Conservation (phyloP, 371 early-diverging fungal genomes). For the Mucor ambiguus region DNA sequence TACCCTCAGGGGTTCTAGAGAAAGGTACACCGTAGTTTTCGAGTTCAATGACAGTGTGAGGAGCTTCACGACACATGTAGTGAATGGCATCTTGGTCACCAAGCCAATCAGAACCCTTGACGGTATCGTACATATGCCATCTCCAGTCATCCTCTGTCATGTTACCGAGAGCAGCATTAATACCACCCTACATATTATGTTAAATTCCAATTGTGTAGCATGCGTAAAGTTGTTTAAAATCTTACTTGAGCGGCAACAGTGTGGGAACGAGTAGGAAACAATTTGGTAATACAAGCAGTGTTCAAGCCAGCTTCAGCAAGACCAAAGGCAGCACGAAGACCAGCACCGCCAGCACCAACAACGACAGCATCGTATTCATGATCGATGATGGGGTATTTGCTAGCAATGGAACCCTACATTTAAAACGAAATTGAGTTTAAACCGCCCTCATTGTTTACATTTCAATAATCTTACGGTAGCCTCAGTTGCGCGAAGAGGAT, state of each 20-base stretch:
- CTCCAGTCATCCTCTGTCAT: slow-evolving; percentile 99
- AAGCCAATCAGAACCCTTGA: slow-evolving; percentile 97
- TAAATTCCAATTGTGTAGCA: background rate
- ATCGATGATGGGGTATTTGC: slow-evolving; percentile 93
- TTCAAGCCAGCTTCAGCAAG: slow-evolving; percentile 97
- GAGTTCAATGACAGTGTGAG: slow-evolving; percentile 93
- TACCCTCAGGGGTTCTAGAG: slow-evolving; percentile 95
- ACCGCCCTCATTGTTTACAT: background rate
- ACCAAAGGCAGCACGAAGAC: slow-evolving; percentile 98
- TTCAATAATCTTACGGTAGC: slow-evolving; percentile 52
- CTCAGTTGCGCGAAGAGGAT: slow-evolving; percentile 74
- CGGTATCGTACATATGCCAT: slow-evolving; percentile 99
- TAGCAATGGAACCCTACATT: slow-evolving; percentile 58
- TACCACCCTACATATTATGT: slow-evolving; percentile 76
- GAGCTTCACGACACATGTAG: slow-evolving; percentile 98
- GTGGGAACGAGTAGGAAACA: slow-evolving; percentile 98
- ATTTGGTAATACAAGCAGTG: slow-evolving; percentile 97
- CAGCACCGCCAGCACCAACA: slow-evolving; percentile 98
- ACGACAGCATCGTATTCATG: slow-evolving; percentile 98
- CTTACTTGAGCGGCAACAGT: slow-evolving; percentile 96
- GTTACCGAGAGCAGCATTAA: slow-evolving; percentile 98
- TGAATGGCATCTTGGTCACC: slow-evolving; percentile 99
- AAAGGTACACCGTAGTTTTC: slow-evolving; percentile 98
- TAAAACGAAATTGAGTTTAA: background rate
- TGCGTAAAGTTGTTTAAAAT: background rate